Evolutionary conservation across 768 basidiomycete species (phyloP), one percentile per base, ranked within the genome.

Genomic region (Naganishia antarctica): DNA sequence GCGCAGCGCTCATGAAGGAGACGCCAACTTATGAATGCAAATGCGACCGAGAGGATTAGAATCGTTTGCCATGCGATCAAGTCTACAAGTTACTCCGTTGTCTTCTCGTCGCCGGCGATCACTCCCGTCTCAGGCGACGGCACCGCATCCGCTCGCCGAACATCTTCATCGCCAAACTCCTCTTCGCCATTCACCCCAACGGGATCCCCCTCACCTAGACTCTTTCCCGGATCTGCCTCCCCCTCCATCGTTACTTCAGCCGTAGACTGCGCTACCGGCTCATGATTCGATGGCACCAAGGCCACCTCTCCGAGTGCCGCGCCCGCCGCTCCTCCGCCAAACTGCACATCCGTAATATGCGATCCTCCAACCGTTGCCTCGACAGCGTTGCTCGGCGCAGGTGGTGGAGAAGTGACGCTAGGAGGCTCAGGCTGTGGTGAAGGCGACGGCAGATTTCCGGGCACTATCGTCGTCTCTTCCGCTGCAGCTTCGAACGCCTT

Each of bases 151-250:
- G 50, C 62, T 21, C 62, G 18, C 23, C 40, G 34, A 2, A 63
- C 45, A 63, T 63, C 62, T 9, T 41, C 37, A 63, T 63, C 62
- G 8, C 23, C 62, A 45, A 63, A 41, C 28, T 63, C 62, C 49
- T 51, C 51, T 28, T 47, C 50, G 18, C 62, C 62, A 44, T 63
- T 57, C 11, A 57, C 62, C 5, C 62, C 62, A 18, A 63, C 62
- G 13, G 49, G 41, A 46, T 63, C 62, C 0, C 62, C 62, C 18
- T 63, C 62, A 5, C 62, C 62, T 8, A 63, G 43, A 25, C 34
- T 34, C 26, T 41, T 40, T 12, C 49, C 62, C 26, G 62, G 49
- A 47, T 63, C 50, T 16, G 40, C 28, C n/a, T 41, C 41, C 8
- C 49, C 62, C 25, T 63, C 62, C 62, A 63, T 63, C 62, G 49